phyloP scores from a whole-genome alignment of 2,329 filamentous ascomycete genomes.

The Bipolaris victoriae region DNA sequence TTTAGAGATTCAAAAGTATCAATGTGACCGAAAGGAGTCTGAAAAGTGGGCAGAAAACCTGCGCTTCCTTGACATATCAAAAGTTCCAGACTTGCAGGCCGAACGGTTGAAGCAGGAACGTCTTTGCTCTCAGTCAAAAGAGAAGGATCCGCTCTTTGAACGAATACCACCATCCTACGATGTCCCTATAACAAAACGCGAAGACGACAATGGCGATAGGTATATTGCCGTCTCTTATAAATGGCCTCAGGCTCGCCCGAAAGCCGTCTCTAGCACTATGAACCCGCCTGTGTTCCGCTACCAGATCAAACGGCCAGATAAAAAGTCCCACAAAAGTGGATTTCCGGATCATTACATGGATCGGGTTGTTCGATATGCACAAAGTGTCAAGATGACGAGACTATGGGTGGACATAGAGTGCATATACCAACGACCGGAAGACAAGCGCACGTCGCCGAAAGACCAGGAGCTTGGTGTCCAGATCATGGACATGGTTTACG shows the following conservation, averaged over 20 bases:
- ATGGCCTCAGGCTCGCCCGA: constrained; percentile 8
- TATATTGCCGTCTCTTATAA: constrained; percentile 31
- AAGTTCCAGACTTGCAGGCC: constrained; percentile 6
- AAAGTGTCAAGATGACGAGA: constrained; percentile 5
- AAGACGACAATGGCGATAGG: constrained; percentile 2
- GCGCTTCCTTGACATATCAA: constrained; percentile 26
- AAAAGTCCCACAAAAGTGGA: constrained; percentile 14
- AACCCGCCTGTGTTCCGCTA: constrained; percentile 13
- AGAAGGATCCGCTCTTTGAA: background rate
- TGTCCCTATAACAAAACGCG: background rate
- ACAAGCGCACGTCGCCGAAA: background rate
- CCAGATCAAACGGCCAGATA: constrained; percentile 9
- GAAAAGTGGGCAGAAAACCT: constrained; percentile 18
- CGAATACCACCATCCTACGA: background rate
- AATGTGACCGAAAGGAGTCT: constrained; percentile 13
- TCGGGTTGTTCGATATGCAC: constrained; percentile 23
- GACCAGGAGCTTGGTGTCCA: constrained; percentile 23
- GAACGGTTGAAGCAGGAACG: background rate
- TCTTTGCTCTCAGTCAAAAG: background rate
- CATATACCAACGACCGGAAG: constrained; percentile 25
- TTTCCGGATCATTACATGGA: constrained; percentile 30
- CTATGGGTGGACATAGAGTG: constrained; percentile 32
- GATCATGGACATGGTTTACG: constrained; percentile 31
- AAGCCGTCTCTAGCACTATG: background rate
- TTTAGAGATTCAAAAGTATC: constrained; percentile 17